Evolutionary conservation across 2,329 filamentous ascomycete genomes (phyloP).

Genomic region (Aureobasidium sp.): DNA sequence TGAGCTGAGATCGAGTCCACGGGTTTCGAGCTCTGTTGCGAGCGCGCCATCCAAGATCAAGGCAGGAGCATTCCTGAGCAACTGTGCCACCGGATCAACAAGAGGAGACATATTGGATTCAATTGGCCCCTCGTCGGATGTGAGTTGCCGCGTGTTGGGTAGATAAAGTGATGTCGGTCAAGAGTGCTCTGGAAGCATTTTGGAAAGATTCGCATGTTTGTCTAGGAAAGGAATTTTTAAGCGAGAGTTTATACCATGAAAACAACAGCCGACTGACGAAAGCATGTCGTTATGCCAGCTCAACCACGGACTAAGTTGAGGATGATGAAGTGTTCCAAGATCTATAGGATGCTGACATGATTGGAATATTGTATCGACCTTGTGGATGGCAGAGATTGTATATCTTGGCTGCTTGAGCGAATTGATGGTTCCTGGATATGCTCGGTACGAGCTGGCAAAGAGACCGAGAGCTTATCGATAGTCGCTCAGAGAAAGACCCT

Average conservation of each 20-base stretch:
- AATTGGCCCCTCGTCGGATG: background rate
- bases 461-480: conserved; percentile 9
- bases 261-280: conserved; percentile 3
- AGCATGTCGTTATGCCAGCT: background rate
- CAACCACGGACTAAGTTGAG: background rate
- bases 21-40: conserved; percentile 40
- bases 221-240: background rate
- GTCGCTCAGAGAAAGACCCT: background rate
- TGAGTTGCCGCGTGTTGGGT: background rate
- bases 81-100: conserved; percentile 9
- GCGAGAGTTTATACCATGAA: background rate
- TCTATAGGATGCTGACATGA: background rate
- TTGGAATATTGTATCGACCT: too few species aligned
- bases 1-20: conserved; percentile 37
- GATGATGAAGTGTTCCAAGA: too few species aligned
- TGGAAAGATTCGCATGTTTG: conserved; percentile 8
- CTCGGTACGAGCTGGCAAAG: background rate
- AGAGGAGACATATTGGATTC: background rate
- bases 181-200: conserved; percentile 8
- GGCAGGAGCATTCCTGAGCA: conserved; percentile 17
- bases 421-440: background rate
- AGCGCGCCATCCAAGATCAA: conserved; percentile 41
- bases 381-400: background rate
- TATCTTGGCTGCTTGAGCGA: background rate
- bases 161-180: background rate